phyloP scores from a whole-genome alignment of 2,329 filamentous ascomycete genomes.

The Ophiostoma sp. region DNA sequence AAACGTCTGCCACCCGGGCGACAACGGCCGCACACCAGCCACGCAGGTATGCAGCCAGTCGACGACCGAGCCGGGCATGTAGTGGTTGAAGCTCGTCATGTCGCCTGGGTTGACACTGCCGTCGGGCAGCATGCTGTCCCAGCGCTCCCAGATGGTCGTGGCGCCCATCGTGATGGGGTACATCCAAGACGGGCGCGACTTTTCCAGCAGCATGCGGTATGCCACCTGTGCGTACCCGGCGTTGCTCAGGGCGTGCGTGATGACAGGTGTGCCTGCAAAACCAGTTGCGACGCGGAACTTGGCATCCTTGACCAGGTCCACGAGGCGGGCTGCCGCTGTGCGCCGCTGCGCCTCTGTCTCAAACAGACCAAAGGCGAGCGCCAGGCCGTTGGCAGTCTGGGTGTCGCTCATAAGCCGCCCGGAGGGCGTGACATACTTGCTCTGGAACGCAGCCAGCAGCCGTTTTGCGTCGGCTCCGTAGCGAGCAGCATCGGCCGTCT shows the following conservation, averaged over 20 bases:
- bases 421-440: constrained; percentile 28
- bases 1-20: constrained; percentile 15
- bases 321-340: constrained; percentile 14
- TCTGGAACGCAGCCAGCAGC: constrained; percentile 29
- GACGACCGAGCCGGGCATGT: constrained; percentile 34
- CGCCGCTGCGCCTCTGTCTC: not conserved
- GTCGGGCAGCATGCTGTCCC: constrained; percentile 38
- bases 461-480: constrained; percentile 27
- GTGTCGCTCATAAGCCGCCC: constrained; percentile 29
- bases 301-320: constrained; percentile 18
- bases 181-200: constrained; percentile 36
- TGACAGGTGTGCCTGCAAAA: constrained; percentile 30
- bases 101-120: constrained; percentile 36
- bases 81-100: constrained; percentile 42
- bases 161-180: constrained; percentile 38
- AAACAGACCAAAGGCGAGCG: constrained; percentile 29
- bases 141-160: constrained; percentile 40
- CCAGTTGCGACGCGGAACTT: constrained; percentile 29
- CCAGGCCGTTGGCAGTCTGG: constrained; percentile 31
- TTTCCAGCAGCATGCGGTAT: constrained; percentile 36
- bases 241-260: constrained; percentile 25
- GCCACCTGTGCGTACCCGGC: constrained; percentile 19
- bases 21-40: constrained; percentile 11
- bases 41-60: constrained; percentile 17
- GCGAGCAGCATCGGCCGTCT: constrained; percentile 24